A percentile compares a stretch with the other conserved stretches of the same genome.
Conservation (phyloP, 306 rosid species). For the Quercus cerris region DNA sequence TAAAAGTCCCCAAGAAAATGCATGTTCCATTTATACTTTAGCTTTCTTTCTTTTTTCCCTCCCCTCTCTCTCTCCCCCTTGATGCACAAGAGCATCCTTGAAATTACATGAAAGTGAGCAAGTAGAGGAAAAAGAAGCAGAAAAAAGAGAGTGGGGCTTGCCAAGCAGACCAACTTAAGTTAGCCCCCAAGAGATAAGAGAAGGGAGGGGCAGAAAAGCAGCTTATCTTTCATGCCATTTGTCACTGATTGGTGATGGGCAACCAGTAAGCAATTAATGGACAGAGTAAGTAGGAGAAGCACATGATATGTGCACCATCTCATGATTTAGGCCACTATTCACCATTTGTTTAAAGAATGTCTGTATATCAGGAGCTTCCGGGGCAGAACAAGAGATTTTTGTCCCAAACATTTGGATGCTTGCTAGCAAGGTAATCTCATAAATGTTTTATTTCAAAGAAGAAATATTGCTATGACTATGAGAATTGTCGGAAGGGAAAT, state of each 20-base stretch:
- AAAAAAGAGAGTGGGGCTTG: neutral
- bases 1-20: neutral
- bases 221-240: conserved; percentile 14
- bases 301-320: conserved; percentile 37
- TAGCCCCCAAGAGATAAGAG: neutral
- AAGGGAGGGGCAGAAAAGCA: neutral
- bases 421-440: too few species aligned
- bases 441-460: neutral
- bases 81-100: neutral
- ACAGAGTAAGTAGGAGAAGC: conserved; percentile 19
- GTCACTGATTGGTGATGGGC: conserved; percentile 22
- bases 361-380: neutral
- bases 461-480: neutral
- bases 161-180: neutral
- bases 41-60: too few species aligned
- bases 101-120: neutral
- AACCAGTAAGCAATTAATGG: conserved; percentile 23
- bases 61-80: neutral
- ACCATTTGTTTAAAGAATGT: neutral
- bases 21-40: too few species aligned
- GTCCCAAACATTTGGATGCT: too few species aligned
- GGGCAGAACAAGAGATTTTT: neutral
- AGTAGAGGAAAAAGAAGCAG: neutral
- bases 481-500: neutral
- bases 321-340: conserved; percentile 36